These are phyloP conservation scores for Sordaria brevicollis DNA, from an alignment of 495 filamentous ascomycete genomes.

Conservation along the genomic window DNA sequence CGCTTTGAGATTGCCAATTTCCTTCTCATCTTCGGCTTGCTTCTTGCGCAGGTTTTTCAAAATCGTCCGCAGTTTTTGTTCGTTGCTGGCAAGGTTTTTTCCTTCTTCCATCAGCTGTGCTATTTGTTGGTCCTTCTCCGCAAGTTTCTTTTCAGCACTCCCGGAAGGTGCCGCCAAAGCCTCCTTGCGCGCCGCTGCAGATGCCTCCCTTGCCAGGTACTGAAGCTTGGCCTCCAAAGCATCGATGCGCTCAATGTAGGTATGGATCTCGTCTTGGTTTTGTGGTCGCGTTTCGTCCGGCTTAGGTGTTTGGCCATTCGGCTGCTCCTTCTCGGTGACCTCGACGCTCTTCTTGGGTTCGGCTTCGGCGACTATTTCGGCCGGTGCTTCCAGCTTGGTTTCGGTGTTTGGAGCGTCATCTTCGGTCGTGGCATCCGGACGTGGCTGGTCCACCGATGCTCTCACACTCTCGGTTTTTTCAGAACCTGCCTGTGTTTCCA, in stretches of 20 bases:
- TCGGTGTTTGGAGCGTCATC: neutral
- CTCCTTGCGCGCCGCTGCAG: slow-evolving; percentile 57
- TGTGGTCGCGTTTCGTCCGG: slow-evolving; percentile 50
- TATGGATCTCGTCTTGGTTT: slow-evolving; percentile 69
- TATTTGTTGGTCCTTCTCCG: slow-evolving; percentile 85
- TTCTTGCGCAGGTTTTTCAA: slow-evolving; percentile 74
- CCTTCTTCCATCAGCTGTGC: slow-evolving; percentile 86
- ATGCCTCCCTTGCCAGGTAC: slow-evolving; percentile 70
- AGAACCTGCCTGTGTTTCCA: neutral
- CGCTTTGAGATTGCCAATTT: slow-evolving; percentile 48
- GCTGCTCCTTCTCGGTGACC: neutral
- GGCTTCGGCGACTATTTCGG: neutral
- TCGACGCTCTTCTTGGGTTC: neutral
- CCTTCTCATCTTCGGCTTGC: slow-evolving; percentile 52
- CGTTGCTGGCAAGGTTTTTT: slow-evolving; percentile 74
- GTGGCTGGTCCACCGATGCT: slow-evolving; percentile 1
- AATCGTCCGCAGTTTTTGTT: slow-evolving; percentile 69
- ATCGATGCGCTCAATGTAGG: slow-evolving; percentile 83
- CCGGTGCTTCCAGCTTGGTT: neutral
- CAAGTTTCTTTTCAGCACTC: slow-evolving; percentile 63
- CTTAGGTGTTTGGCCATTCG: slow-evolving; percentile 38
- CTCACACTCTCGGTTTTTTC: neutral
- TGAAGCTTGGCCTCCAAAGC: slow-evolving; percentile 83
- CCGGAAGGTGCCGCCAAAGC: slow-evolving; percentile 50
- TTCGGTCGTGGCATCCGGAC: neutral